Evolutionary conservation across 1,284 basidiomycete genomes (phyloP).

Genomic region (Anthracocystis walkeri): DNA sequence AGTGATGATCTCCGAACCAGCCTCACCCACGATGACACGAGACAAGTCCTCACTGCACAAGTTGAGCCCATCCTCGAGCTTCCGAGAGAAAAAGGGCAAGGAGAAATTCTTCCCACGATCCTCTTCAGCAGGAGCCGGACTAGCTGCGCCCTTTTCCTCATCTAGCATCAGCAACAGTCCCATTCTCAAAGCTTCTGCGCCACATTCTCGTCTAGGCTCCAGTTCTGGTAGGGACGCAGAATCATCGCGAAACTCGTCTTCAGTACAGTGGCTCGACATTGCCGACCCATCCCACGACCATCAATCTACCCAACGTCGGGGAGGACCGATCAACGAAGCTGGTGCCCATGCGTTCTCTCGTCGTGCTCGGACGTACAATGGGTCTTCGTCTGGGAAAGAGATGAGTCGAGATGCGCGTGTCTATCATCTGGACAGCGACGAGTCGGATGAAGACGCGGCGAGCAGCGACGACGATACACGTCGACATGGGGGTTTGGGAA

Average conservation of each 20-base stretch:
- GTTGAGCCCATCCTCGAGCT: constrained; percentile 26
- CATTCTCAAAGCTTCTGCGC: constrained; percentile 26
- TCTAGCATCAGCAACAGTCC: constrained; percentile 22
- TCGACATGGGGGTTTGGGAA: constrained; percentile 23
- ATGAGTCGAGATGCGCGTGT: constrained; percentile 27
- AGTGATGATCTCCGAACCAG: constrained; percentile 48
- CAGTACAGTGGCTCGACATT: constrained; percentile 56
- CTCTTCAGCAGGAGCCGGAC: constrained; percentile 44
- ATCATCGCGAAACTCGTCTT: constrained; percentile 17
- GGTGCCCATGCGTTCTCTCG: constrained; percentile 33
- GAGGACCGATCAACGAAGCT: constrained; percentile 27
- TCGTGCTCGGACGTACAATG: constrained; percentile 26
- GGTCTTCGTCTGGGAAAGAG: constrained; percentile 21
- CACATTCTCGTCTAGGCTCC: constrained; percentile 11
- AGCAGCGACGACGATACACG: constrained; percentile 19
- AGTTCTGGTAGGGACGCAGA: constrained; percentile 9
- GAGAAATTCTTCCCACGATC: constrained; percentile 51
- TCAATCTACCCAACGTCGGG: neutral
- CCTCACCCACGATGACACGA: constrained; percentile 14
- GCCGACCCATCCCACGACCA: constrained; percentile 34
- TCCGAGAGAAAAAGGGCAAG: constrained; percentile 23
- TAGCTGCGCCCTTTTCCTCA: constrained; percentile 19
- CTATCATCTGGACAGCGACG: constrained; percentile 21
- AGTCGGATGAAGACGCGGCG: neutral
- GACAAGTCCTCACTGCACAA: constrained; percentile 10